Conservation (phyloP, 148 eudicot species). For the Silene conica region DNA sequence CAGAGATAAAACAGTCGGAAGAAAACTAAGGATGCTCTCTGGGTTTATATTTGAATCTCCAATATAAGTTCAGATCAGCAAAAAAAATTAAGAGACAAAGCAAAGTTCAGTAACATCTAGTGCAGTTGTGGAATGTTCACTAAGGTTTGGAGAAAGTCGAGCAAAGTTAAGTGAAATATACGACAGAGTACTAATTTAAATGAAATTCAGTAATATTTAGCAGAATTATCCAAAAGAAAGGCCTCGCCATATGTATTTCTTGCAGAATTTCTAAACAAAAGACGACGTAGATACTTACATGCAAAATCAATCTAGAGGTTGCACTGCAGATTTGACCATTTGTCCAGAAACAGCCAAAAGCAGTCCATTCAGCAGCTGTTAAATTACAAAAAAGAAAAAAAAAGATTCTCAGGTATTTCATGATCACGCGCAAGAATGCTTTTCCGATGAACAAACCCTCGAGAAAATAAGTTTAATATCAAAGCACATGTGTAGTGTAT, state of each 20-base stretch:
- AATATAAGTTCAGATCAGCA: too few species aligned
- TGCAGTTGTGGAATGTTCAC: neutral
- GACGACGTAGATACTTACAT: conserved; percentile 38
- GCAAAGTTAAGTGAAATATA: too few species aligned
- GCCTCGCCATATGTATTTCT: neutral
- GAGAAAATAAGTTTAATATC: neutral
- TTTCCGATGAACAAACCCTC: neutral
- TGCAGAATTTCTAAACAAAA: neutral
- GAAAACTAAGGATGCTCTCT: neutral
- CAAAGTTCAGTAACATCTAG: too few species aligned
- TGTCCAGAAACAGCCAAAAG: conserved; percentile 98
- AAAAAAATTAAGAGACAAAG: too few species aligned
- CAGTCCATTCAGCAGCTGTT: conserved; percentile 96
- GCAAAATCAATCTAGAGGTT: conserved; percentile 88
- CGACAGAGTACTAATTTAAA: too few species aligned
- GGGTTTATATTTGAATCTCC: neutral
- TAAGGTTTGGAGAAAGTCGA: neutral
- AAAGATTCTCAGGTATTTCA: neutral
- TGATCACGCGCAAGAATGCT: neutral
- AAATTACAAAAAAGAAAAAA: conserved; percentile 1
- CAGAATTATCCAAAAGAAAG: neutral
- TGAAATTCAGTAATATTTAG: neutral
- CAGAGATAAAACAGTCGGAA: neutral
- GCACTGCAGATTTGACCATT: conserved; percentile 99
- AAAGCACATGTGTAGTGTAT: neutral